Evolutionary conservation across 768 basidiomycete genomes (phyloP).

Genomic region (Boletus rex-veris): DNA sequence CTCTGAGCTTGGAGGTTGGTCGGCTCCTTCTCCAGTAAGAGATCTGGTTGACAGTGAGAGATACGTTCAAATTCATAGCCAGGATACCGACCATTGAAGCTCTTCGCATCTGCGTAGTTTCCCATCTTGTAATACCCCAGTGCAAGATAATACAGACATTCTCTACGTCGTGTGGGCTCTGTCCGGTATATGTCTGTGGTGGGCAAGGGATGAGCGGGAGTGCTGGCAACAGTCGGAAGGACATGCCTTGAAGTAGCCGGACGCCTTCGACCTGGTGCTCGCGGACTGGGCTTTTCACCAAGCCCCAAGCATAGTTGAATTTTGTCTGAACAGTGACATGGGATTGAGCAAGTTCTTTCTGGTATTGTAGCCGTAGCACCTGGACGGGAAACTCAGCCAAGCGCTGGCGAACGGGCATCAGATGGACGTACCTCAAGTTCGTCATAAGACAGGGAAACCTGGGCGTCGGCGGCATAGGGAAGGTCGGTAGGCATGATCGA

Average conservation of each 20-base stretch:
- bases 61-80: not conserved
- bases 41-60: slow-evolving; percentile 43
- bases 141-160: slow-evolving; percentile 95
- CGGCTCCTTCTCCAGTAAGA: slow-evolving; percentile 90
- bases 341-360: slow-evolving; percentile 78
- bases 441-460: slow-evolving; percentile 82
- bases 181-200: slow-evolving; percentile 82
- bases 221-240: slow-evolving; percentile 4
- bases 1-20: slow-evolving; percentile 91
- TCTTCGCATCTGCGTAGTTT: slow-evolving; percentile 88
- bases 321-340: slow-evolving; percentile 93
- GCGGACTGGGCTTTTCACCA: slow-evolving; percentile 84
- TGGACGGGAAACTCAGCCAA: slow-evolving; percentile 26
- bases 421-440: slow-evolving; percentile 71
- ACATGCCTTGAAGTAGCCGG: slow-evolving; percentile 77
- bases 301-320: slow-evolving; percentile 97
- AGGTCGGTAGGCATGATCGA: slow-evolving; percentile 70
- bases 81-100: slow-evolving; percentile 76
- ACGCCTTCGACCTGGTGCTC: slow-evolving; percentile 93
- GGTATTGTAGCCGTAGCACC: slow-evolving; percentile 85
- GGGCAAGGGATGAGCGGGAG: slow-evolving; percentile 8
- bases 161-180: slow-evolving; percentile 82
- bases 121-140: slow-evolving; percentile 96
- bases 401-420: not conserved
- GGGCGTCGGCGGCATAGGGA: slow-evolving; percentile 94